phyloP scores from a whole-genome alignment of 163 green algal genomes.

The Dunaliella salina region DNA sequence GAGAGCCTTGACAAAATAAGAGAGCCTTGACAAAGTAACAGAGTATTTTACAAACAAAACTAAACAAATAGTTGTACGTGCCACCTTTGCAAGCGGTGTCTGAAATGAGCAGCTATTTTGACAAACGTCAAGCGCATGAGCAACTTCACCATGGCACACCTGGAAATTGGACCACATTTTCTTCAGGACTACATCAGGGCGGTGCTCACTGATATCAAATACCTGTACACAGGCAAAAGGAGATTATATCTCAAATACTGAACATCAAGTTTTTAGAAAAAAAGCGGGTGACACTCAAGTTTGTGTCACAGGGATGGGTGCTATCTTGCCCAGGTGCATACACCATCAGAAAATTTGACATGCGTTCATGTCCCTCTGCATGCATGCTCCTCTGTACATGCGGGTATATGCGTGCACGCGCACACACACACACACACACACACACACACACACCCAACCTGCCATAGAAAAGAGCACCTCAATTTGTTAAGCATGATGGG shows the following conservation, averaged over 20 bases:
- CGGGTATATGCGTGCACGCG: background rate
- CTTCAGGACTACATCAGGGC: slow-evolving; percentile 41
- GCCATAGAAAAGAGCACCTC: too few relatives aligned
- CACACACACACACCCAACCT: background rate
- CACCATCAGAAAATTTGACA: too few relatives aligned
- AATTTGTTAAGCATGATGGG: too few relatives aligned
- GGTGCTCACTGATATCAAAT: slow-evolving; percentile 43
- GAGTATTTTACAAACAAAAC: background rate
- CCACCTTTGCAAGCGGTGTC: too few relatives aligned
- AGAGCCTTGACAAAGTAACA: background rate
- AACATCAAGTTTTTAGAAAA: background rate
- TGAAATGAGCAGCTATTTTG: too few relatives aligned
- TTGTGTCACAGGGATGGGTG: background rate
- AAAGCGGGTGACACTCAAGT: background rate
- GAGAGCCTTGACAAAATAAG: background rate
- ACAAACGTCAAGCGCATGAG: too few relatives aligned
- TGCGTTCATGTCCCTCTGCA: background rate
- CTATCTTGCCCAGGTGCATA: background rate
- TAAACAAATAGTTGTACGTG: too few relatives aligned
- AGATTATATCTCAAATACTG: background rate
- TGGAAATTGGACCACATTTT: slow-evolving; percentile 49
- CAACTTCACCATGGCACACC: background rate
- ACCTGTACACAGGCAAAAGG: slow-evolving; percentile 32
- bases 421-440: background rate
- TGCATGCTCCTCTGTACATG: background rate